A percentile compares a stretch with the other conserved stretches of the same genome.
Evolutionary conservation across 345 rosid species (phyloP).

Genomic region (Hypericum perforatum): DNA sequence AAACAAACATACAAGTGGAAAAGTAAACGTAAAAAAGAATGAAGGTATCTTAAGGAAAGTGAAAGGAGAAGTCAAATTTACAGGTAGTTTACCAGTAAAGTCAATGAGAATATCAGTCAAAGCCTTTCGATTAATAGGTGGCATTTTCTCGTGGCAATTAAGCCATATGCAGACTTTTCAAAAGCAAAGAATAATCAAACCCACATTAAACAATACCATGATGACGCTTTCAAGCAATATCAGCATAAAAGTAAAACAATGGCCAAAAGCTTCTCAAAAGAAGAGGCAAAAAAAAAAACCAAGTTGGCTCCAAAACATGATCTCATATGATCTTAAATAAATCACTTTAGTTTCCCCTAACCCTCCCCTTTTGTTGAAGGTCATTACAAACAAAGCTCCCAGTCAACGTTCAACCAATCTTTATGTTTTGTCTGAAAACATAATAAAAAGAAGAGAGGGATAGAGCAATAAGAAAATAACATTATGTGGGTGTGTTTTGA

Average conservation of each 20-base stretch:
- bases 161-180: conserved; percentile 23
- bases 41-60: too few relatives aligned
- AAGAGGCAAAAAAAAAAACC: conserved; percentile 12
- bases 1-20: too few relatives aligned
- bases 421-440: conserved; percentile 10
- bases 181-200: conserved; percentile 22
- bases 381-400: conserved; percentile 17
- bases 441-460: conserved; percentile 38
- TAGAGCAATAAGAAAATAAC: conserved; percentile 10
- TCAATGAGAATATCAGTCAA: conserved; percentile 26
- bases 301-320: conserved; percentile 10
- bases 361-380: conserved; percentile 12
- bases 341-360: conserved; percentile 2
- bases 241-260: background rate
- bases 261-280: conserved; percentile 26
- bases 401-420: conserved; percentile 28
- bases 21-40: too few relatives aligned
- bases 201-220: conserved; percentile 8
- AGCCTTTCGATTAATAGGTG: conserved; percentile 12
- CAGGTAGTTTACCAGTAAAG: background rate
- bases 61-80: too few relatives aligned
- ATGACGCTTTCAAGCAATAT: conserved; percentile 24
- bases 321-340: background rate
- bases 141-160: conserved; percentile 12
- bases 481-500: conserved; percentile 7